Evolutionary conservation across 1,284 basidiomycete genomes (phyloP).

Genomic region (Wallemia mellicola): DNA sequence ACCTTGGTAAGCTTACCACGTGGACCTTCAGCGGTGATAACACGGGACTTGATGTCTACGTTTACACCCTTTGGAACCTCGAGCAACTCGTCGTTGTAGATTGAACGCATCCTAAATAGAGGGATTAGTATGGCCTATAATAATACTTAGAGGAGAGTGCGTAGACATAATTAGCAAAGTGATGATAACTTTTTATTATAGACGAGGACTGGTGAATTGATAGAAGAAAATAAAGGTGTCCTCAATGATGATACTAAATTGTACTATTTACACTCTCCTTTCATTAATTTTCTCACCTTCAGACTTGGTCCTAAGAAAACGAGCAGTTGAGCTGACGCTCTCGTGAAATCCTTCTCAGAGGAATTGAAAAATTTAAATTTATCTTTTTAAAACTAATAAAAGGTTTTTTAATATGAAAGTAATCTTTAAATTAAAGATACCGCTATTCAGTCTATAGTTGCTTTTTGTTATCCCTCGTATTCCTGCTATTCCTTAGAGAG

Average conservation of each 20-base stretch:
- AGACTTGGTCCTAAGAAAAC: not conserved
- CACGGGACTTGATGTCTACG: conserved; percentile 55
- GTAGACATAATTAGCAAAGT: no score
- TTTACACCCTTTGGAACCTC: conserved; percentile 59
- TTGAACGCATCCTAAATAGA: conserved; percentile 44
- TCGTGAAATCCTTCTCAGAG: not conserved
- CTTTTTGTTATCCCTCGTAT: no score
- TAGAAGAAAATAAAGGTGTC: no score
- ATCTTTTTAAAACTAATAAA: no score
- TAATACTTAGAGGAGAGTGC: not conserved
- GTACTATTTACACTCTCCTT: no score
- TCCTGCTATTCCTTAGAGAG: no score
- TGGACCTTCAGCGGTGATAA: conserved; percentile 66
- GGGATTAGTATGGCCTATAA: not conserved
- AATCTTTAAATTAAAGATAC: no score
- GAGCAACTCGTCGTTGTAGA: conserved; percentile 80
- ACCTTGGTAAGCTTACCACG: conserved; percentile 59
- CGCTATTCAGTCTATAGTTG: no score
- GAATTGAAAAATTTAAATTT: not conserved
- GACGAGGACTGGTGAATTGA: no score
- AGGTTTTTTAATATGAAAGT: no score
- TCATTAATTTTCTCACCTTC: not conserved
- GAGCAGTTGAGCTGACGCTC: not conserved
- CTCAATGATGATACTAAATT: no score
- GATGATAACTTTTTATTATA: no score